Evolutionary conservation across 108 stramenopile species (phyloP).

Genomic region (Pseudonitzschia pungens): DNA sequence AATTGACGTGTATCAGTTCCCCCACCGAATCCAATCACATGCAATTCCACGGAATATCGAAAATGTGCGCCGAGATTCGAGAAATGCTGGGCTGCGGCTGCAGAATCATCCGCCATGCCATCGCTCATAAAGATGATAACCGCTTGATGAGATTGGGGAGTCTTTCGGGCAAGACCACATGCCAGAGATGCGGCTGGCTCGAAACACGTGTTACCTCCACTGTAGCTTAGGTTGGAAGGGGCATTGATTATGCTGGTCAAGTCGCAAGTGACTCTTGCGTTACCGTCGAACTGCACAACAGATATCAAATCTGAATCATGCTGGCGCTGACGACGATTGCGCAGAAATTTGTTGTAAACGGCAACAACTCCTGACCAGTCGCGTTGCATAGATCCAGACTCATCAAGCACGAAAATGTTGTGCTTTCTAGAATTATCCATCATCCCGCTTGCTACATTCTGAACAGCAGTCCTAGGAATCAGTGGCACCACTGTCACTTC

Average conservation of each 20-base stretch:
- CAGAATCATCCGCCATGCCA: constrained; percentile 47
- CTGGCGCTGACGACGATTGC: constrained; percentile 44
- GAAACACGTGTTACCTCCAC: constrained; percentile 45
- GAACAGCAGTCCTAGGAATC: constrained; percentile 28
- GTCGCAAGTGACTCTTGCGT: constrained; percentile 38
- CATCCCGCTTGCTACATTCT: neutral
- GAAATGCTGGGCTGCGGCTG: constrained; percentile 41
- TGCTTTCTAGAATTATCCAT: constrained; percentile 32
- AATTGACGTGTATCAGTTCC: constrained; percentile 43
- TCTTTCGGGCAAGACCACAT: constrained; percentile 29
- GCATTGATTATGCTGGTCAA: constrained; percentile 20
- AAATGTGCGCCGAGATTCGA: constrained; percentile 37
- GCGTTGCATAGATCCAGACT: constrained; percentile 49
- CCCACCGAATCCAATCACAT: no score
- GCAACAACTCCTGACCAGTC: constrained; percentile 55
- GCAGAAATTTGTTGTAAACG: constrained; percentile 47
- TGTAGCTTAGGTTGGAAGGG: constrained; percentile 31
- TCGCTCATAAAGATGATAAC: constrained; percentile 68
- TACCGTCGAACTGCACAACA: constrained; percentile 47
- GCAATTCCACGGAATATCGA: no score
- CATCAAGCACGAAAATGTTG: constrained; percentile 63
- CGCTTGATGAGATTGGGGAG: constrained; percentile 43
- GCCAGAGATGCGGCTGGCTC: constrained; percentile 42
- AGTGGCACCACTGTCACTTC: constrained; percentile 41
- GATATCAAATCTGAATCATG: constrained; percentile 52